Evolutionary conservation across 78 protist genomes (phyloP), one percentile per base, ranked within the genome.

Genomic region (Dictyostelium firmibasis): DNA sequence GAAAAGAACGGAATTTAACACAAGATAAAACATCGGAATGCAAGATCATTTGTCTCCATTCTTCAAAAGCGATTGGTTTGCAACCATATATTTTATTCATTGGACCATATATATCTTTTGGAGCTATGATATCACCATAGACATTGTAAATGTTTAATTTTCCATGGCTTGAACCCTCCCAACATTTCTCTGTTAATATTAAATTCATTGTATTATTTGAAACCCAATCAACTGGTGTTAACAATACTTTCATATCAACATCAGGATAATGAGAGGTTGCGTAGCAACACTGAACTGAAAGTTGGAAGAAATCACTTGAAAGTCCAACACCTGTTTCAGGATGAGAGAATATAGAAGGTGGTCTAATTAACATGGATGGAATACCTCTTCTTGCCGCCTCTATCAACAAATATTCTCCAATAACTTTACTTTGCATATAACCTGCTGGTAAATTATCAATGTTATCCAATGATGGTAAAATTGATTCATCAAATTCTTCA

Each of bases 371-470:
- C 64, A 53, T 57, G 11, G 81, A 9, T 43, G 85, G 86, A 3
- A 87, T 60, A 29, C 93, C 93, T 53, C 93, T 60, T 23, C 4
- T 43, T 9, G 76, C 57, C 0, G 93, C 93, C 3, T 44, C 85
- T 7, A 18, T 25, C 27, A 87, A 33, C 10, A 87, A 14, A 29
- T 78, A 64, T 14, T 87, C 93, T 23, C 74, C 38, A 36, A 87
- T 23, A 0, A 87, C 79, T 82, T 87, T 87, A 18, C 85, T 76
- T 79, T 87, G 93, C 35, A 57, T 64, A 82, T 87, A 87, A 1
- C 93, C 91, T 16, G 43, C 69, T 38, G 62, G 57, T 67, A 76
- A 44, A 67, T 76, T 79, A 33, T 86, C 78, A 44, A 86, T 47
- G 11, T 76, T 79, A 38, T 86, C 78, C 0, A 86, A 36, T n/a